These are phyloP conservation scores for Aspergillus cavernicola DNA, from an alignment of 495 filamentous ascomycete genomes.

Conservation along the genomic window DNA sequence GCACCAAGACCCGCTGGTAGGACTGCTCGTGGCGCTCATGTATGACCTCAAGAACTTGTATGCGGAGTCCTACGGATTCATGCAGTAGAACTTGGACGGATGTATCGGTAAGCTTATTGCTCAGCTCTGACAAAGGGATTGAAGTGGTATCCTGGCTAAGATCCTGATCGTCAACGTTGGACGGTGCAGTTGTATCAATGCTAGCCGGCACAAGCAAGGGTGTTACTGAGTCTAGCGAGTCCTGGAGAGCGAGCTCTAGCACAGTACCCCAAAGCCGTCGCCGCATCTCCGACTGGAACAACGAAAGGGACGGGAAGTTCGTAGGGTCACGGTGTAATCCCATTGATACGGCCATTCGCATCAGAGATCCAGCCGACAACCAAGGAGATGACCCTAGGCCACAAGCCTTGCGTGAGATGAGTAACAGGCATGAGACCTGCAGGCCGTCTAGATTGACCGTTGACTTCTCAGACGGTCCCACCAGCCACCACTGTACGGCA, in stretches of 20 bases:
- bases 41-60: neutral
- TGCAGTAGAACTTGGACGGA: neutral
- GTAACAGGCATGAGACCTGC: constrained; percentile 48
- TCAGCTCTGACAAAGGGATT: neutral
- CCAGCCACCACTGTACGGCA: constrained; percentile 51
- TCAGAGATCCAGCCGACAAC: constrained; percentile 46
- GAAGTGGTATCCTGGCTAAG: neutral
- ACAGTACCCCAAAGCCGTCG: constrained; percentile 56
- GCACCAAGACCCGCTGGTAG: neutral
- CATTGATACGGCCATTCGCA: constrained; percentile 47
- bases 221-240: neutral
- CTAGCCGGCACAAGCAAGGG: constrained; percentile 42
- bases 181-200: constrained; percentile 28
- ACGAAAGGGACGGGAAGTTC: constrained; percentile 41
- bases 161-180: neutral
- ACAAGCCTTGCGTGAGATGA: constrained; percentile 46
- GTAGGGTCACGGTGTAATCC: constrained; percentile 53
- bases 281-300: constrained; percentile 48
- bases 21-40: neutral
- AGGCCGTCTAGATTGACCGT: constrained; percentile 38
- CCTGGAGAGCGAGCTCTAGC: constrained; percentile 39
- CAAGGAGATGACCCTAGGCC: constrained; percentile 45
- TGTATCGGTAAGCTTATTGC: neutral
- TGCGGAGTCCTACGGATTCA: neutral
- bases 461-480: constrained; percentile 45